Base-by-base conservation (phyloP, 164 flowering plant species). In the Berberis vulgaris region DNA sequence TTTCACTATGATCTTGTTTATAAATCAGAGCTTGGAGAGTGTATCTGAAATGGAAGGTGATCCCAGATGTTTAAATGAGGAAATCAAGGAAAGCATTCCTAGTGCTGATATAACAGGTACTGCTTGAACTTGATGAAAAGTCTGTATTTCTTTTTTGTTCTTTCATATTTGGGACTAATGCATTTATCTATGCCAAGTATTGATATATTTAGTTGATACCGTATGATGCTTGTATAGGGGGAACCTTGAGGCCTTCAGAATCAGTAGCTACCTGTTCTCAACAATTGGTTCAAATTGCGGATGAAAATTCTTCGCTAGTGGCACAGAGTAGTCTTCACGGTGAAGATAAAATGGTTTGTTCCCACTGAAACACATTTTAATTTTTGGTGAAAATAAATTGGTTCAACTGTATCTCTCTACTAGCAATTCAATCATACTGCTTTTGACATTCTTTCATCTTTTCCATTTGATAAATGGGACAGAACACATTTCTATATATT, bases 291-390 rank as follows among this genome's bases (percentile, higher is more conserved):
- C 43, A 60, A 61, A 46, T 70, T 50, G 71, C 53, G 3, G 62
- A 58, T 57, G 70, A 62, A 46, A 46, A 45, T 39, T 64, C 65
- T 49, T 66, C 66, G 12, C 43, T 62, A 45, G 45, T 47, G 50
- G 62, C 62, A 69, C 47, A 4, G 54, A 63, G 59, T 12, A 57
- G 57, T 52, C 38, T 49, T 49, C 47, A 10, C 6, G 39, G 7
- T 54, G 71, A 75, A 63, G 69, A 54, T 57, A 63, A 57, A 54
- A 62, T 60, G 63, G 68, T 64, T 54, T 41, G 49, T 39, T 55
- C 13, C 58, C 59, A 44, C 44, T 8, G 3, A 26, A 53, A 0
- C 12, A 47, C 4, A 46, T 57, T 57, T 39, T 46, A 5, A 0
- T 52, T 52, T 52, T 6, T 9, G 40, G 12, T 59, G 59, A 7